A percentile compares a stretch with the other conserved stretches of the same genome.
phyloP scores from a whole-genome alignment of 2,329 filamentous ascomycete species.

The Fusarium chuoi region DNA sequence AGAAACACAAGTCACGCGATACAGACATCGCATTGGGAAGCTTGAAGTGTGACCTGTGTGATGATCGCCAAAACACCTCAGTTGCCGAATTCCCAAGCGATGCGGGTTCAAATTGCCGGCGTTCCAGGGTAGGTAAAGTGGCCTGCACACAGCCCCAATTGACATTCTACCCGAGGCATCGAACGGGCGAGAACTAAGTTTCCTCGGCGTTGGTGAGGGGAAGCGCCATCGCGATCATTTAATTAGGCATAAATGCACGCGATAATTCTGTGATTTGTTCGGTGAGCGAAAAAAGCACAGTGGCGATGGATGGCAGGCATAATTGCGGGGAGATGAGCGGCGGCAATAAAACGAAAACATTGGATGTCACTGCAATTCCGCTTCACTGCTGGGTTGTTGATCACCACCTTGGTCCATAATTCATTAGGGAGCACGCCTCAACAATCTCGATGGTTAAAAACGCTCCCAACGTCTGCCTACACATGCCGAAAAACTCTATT shows the following conservation, averaged over 20 bases:
- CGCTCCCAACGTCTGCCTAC: not conserved
- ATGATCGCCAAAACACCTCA: not conserved
- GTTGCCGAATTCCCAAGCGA: not conserved
- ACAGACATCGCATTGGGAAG: not conserved
- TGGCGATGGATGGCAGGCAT: not conserved
- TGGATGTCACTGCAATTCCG: not conserved
- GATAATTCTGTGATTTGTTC: not conserved
- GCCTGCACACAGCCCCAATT: not conserved
- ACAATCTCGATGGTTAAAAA: not conserved
- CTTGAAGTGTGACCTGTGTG: not conserved
- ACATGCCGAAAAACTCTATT: not conserved
- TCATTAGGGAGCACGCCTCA: not conserved
- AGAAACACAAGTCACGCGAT: not conserved
- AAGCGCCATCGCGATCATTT: not conserved
- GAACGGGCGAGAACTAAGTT: not conserved
- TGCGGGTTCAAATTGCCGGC: not conserved
- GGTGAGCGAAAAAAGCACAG: not conserved
- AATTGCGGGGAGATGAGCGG: not conserved
- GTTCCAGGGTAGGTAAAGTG: not conserved
- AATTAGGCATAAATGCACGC: not conserved
- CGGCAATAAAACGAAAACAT: not conserved
- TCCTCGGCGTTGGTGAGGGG: not conserved
- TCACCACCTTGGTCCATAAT: conserved; percentile 7
- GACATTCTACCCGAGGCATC: not conserved
- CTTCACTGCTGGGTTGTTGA: not conserved